phyloP scores from a whole-genome alignment of 129 eudicot genomes.

The Artemisia annua region DNA sequence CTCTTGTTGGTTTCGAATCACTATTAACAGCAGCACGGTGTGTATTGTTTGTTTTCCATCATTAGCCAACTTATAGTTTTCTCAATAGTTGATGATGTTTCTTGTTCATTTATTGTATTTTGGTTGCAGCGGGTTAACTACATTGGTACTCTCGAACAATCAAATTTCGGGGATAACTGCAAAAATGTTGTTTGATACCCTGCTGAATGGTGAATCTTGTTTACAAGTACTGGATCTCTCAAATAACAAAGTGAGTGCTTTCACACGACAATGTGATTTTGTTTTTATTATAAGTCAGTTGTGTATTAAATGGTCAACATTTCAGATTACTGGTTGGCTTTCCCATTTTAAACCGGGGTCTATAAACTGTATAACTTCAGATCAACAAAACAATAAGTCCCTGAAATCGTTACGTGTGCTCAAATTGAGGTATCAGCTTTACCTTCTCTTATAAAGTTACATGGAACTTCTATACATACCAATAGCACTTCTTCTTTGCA shows the following conservation, averaged over 20 bases:
- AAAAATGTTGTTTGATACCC: conserved; percentile 53
- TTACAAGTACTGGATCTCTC: conserved; percentile 69
- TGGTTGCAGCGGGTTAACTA: conserved; percentile 50
- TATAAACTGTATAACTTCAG: conserved; percentile 20
- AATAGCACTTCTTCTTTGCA: conserved; percentile 27
- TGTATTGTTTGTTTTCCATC: not conserved
- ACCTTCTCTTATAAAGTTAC: not conserved
- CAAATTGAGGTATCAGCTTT: conserved; percentile 59
- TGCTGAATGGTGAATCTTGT: conserved; percentile 60
- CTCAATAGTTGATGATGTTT: not conserved
- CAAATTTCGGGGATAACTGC: conserved; percentile 52
- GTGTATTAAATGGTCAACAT: conserved; percentile 6
- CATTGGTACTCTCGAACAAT: conserved; percentile 54
- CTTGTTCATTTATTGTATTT: conserved; percentile 8
- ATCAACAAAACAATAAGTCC: conserved; percentile 37
- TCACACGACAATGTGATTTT: not conserved
- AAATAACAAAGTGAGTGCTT: conserved; percentile 68
- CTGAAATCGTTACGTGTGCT: conserved; percentile 58
- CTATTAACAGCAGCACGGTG: conserved; percentile 67
- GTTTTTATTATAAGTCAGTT: not conserved
- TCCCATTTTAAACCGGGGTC: conserved; percentile 59
- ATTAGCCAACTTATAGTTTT: not conserved
- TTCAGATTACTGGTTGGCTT: conserved; percentile 81
- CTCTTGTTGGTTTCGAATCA: conserved; percentile 51
- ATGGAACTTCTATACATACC: too few species aligned